Evolutionary conservation across 2,329 filamentous ascomycete species (phyloP), one percentile per base, ranked within the genome.

Genomic region (Apiospora saccharicola): DNA sequence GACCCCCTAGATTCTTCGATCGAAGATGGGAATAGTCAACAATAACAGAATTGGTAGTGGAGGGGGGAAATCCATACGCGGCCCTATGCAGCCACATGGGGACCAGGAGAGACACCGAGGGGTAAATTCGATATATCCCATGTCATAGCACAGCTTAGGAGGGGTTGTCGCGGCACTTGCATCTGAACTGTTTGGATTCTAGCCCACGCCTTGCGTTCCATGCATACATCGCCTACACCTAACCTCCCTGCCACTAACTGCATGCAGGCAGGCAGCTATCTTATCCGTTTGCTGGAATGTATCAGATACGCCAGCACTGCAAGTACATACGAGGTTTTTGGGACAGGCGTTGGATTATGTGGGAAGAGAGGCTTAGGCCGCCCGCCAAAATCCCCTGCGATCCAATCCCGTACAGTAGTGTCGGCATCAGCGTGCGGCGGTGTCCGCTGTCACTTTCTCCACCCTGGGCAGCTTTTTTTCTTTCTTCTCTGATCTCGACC

Each of bases 71-170:
- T 41, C 57, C 57, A 64, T 64, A 64, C 57, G 57, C 57, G 34
- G 34, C 57, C 57, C 41, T 41, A 64, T 64, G 57, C 57, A 64
- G 57, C 57, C 57, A 64, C 57, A 64, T 64, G 57, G 57, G 24
- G 57, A 41, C 26, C 6, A 37, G 16, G 34, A n/a, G 16, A 41
- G 30, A 49, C 34, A 41, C 34, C 34, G 34, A 64, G 22, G 57
- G 57, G 57, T 41, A 41, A 37, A 37, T 41, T 41, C 34, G 57
- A 64, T n/a, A n/a, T 64, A 64, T 41, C 57, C 57, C 53, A 61
- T 34, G 53, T 61, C 53, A 34, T 34, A 61, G 16, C 53, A 61
- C 53, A 26, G 49, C 49, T 30, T 64, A 13, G 30, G 57, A 41
- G 57, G 57, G 57, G 57, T 64, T 64, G 41, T 64, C 57, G 57